phyloP scores from a whole-genome alignment of 2,329 filamentous ascomycete species.

The Arthrobotrys entomopaga region DNA sequence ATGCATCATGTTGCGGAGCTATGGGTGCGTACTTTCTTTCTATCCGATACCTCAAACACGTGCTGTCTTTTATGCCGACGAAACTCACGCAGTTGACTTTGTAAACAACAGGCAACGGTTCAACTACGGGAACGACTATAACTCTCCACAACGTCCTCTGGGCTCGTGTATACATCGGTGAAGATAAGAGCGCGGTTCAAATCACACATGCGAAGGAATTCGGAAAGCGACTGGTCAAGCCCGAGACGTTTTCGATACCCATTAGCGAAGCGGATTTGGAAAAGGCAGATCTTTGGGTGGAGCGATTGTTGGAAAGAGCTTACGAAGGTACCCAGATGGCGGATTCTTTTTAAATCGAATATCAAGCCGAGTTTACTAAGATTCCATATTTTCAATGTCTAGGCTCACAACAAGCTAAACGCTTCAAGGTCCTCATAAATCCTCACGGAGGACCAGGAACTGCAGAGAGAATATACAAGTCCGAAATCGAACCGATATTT shows the following conservation, averaged over 20 bases:
- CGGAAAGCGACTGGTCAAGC: constrained; percentile 71
- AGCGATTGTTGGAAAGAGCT: constrained; percentile 73
- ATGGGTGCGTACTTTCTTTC: constrained; percentile 21
- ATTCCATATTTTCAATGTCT: not conserved
- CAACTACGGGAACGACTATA: constrained; percentile 65
- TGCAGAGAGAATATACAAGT: constrained; percentile 77
- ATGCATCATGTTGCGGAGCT: constrained; percentile 30
- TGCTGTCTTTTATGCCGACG: not conserved
- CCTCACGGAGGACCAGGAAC: constrained; percentile 86
- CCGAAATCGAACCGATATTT: constrained; percentile 82
- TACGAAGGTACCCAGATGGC: constrained; percentile 62
- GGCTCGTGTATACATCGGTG: constrained; percentile 72
- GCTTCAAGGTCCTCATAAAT: constrained; percentile 89
- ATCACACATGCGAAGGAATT: constrained; percentile 76
- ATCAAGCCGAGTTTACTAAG: no score
- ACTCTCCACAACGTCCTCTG: constrained; percentile 86
- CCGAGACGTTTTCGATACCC: constrained; percentile 71
- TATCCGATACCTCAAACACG: not conserved
- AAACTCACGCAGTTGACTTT: not conserved
- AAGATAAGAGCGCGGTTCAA: constrained; percentile 65
- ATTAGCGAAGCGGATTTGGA: constrained; percentile 67
- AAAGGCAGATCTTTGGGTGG: constrained; percentile 71
- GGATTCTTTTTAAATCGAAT: not conserved
- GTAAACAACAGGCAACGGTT: no score
- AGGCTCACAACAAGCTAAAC: constrained; percentile 72